Percentiles rank a stretch among this genome's conserved stretches.
phyloP scores from a whole-genome alignment of 768 basidiomycete species.

The Wakefieldia striispora region DNA sequence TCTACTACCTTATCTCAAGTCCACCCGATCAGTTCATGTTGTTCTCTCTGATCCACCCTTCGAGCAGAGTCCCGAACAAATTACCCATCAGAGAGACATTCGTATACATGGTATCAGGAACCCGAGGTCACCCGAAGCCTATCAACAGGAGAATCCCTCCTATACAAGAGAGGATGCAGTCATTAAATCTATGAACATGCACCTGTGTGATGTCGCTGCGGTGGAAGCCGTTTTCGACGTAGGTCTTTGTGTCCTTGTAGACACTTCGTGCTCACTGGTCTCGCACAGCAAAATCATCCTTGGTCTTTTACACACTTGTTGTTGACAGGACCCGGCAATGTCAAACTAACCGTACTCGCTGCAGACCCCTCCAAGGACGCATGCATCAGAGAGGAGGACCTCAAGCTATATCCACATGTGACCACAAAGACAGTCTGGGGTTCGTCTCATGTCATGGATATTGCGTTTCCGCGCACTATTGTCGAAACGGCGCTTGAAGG shows the following conservation, averaged over 20 bases:
- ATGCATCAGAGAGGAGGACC: background rate
- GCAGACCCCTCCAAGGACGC: slow-evolving; percentile 1
- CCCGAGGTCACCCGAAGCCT: background rate
- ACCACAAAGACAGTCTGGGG: slow-evolving; percentile 1
- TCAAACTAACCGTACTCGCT: background rate
- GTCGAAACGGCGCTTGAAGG: slow-evolving; percentile 2
- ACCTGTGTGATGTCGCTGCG: slow-evolving; percentile 5
- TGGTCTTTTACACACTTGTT: slow-evolving; percentile 10
- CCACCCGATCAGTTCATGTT: slow-evolving; percentile 2
- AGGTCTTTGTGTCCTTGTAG: background rate
- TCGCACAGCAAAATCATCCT: slow-evolving; percentile 17
- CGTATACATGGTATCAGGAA: background rate
- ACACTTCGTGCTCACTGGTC: background rate
- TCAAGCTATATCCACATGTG: background rate
- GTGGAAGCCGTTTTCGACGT: slow-evolving; percentile 12
- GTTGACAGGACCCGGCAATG: background rate
- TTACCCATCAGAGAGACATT: background rate
- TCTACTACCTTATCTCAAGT: slow-evolving; percentile 15
- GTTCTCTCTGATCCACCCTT: slow-evolving; percentile 21
- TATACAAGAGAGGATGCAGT: slow-evolving; percentile 8
- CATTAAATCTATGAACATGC: background rate
- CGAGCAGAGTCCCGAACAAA: background rate
- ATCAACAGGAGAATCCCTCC: background rate
- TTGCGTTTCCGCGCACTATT: slow-evolving; percentile 11
- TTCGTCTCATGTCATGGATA: slow-evolving; percentile 10